Evolutionary conservation across 2,329 filamentous ascomycete species (phyloP), one percentile per base, ranked within the genome.

Genomic region (Macrophomina pseudophaseolina): DNA sequence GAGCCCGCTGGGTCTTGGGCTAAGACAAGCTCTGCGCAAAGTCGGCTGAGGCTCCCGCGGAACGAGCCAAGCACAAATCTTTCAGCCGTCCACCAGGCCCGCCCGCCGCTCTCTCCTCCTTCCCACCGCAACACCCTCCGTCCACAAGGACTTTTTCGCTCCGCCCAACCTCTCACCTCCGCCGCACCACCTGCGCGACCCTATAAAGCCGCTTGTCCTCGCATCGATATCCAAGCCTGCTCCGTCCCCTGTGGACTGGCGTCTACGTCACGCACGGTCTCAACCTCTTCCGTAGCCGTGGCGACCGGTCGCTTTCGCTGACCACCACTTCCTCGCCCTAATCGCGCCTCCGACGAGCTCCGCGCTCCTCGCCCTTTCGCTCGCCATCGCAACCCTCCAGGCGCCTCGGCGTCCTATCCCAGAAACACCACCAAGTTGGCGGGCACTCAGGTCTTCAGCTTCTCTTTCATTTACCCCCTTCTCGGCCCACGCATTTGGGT

Each of bases 401-500:
- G 73, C 80, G 79, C 75, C 71, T 73, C 71, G 73, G 77, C 80
- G 79, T 79, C 78, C 72, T 70, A 70, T 63, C 68, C 64, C 49
- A 64, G 70, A 74, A 78, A 86, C 81, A 88, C 87, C 88, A 91
- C 88, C 93, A 96, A 96, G 88, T 96, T 96, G 93, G 93, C 92
- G 92, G 91, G 91, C 86, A 84, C 89, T 88, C 87, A 86, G 82
- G 85, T 86, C 82, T 81, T 86, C 81, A 83, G 87, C 83, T 87
- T 91, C 80, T 90, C 89, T 81, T 90, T 90, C 83, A 85, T 90
- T 79, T 90, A 90, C 86, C 94, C 93, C 88, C 92, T 97, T 84
- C 90, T 94, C 81, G 93, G 93, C 86, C 94, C 93, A 82, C 89
- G 90, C 80, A 89, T 90, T 86, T 92, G 93, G 93, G 93, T 96